phyloP scores from a whole-genome alignment of 192 early-diverging fungal species.

The Entomortierella lignicola region DNA sequence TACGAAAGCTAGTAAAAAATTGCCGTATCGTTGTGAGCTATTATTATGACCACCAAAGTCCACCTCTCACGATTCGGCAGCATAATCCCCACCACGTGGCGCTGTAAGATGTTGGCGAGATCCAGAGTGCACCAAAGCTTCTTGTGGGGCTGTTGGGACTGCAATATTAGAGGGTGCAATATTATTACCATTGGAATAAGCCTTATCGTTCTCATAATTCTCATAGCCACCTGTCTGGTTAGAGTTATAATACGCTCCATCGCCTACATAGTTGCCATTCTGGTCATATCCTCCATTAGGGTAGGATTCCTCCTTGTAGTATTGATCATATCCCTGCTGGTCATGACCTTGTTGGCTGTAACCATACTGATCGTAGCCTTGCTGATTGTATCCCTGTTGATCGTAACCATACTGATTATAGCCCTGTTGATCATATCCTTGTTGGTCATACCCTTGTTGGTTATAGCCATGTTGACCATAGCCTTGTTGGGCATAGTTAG shows the following conservation, averaged over 20 bases:
- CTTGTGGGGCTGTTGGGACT: constrained; percentile 11
- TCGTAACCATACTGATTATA: constrained; percentile 24
- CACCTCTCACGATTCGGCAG: constrained; percentile 27
- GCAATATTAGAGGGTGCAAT: no score
- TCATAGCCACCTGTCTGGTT: constrained; percentile 12
- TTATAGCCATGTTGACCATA: constrained; percentile 13
- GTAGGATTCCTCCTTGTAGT: constrained; percentile 11
- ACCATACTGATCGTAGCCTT: constrained; percentile 30
- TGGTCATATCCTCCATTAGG: constrained; percentile 27
- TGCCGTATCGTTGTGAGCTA: neutral
- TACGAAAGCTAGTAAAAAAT: neutral
- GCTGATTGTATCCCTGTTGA: constrained; percentile 25
- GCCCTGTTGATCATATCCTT: constrained; percentile 15
- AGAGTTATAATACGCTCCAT: constrained; percentile 11
- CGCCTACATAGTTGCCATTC: constrained; percentile 22
- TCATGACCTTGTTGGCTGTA: constrained; percentile 15
- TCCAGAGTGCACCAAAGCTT: constrained; percentile 2
- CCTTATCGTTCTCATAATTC: neutral
- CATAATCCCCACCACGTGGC: constrained; percentile 9
- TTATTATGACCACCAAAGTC: constrained; percentile 25
- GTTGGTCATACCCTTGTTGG: constrained; percentile 1
- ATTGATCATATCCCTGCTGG: constrained; percentile 15
- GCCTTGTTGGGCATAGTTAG: constrained; percentile 25
- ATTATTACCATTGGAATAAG: neutral
- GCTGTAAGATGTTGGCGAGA: neutral